These are phyloP conservation scores for Meyerozyma sp. DNA, from an alignment of 1,139 yeast species.

Conservation along the genomic window DNA sequence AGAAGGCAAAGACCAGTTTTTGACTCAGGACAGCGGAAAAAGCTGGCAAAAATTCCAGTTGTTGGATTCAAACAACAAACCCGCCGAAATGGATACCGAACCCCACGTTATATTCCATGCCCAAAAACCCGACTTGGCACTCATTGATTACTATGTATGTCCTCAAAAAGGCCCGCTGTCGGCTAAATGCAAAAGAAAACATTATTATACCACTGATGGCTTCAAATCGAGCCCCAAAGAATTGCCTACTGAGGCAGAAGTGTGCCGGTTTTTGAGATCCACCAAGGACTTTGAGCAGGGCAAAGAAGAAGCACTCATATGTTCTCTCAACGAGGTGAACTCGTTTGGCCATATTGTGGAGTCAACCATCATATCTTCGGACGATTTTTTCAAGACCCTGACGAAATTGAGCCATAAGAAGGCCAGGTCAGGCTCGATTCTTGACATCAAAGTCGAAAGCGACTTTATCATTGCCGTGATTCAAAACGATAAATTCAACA, in stretches of 20 bases:
- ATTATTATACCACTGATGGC: slow-evolving; percentile 48
- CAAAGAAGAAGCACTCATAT: slow-evolving; percentile 42
- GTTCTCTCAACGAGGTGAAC: slow-evolving; percentile 40
- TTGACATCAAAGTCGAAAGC: slow-evolving; percentile 45
- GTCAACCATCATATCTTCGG: slow-evolving; percentile 39
- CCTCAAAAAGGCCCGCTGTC: slow-evolving; percentile 12
- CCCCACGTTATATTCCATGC: slow-evolving; percentile 33
- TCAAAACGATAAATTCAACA: slow-evolving; percentile 42
- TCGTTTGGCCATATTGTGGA: slow-evolving; percentile 39
- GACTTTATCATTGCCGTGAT: slow-evolving; percentile 50
- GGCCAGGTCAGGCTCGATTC: slow-evolving; percentile 33
- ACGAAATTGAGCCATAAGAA: slow-evolving; percentile 14
- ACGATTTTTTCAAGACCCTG: slow-evolving; percentile 49
- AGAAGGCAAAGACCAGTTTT: slow-evolving; percentile 32
- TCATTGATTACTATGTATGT: slow-evolving; percentile 38
- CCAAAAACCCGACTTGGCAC: slow-evolving; percentile 31
- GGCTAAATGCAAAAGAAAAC: slow-evolving; percentile 24
- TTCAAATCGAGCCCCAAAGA: slow-evolving; percentile 38
- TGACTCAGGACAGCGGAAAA: slow-evolving; percentile 54
- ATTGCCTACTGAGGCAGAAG: slow-evolving; percentile 25
- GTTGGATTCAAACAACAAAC: slow-evolving; percentile 8
- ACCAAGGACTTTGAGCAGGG: slow-evolving; percentile 35
- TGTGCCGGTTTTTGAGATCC: slow-evolving; percentile 52
- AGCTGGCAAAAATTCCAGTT: slow-evolving; percentile 47
- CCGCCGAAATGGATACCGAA: slow-evolving; percentile 7